phyloP scores from a whole-genome alignment of 2,329 filamentous ascomycete genomes.

The Aspergillus ochraceus region DNA sequence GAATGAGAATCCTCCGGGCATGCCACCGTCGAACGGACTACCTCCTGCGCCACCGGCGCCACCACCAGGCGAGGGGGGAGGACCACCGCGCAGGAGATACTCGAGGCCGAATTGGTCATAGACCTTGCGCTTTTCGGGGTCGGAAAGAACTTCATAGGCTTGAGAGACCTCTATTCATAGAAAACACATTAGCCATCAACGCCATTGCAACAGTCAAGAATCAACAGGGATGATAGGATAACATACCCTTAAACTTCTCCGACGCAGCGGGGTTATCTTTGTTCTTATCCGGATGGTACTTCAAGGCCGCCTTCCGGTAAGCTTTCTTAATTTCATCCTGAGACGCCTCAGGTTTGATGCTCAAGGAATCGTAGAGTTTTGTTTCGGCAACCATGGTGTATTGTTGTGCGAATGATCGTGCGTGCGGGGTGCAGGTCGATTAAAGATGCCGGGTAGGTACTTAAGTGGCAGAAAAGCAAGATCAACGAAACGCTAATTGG shows the following conservation, averaged over 20 bases:
- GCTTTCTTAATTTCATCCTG: constrained; percentile 98
- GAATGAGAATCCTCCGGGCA: constrained; percentile 54
- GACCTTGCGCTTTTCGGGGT: constrained; percentile 92
- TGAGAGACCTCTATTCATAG: constrained; percentile 73
- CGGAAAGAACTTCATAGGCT: constrained; percentile 96
- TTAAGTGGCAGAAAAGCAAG: background rate
- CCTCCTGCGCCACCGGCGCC: constrained; percentile 53
- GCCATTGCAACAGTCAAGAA: background rate
- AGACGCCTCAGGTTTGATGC: constrained; percentile 73
- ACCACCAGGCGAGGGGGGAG: constrained; percentile 63
- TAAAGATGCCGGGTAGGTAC: background rate
- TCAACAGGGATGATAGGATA: constrained; percentile 3
- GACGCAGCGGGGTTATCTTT: constrained; percentile 80
- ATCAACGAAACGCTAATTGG: constrained; percentile 11
- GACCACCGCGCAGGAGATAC: constrained; percentile 80
- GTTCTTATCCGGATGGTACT: constrained; percentile 98
- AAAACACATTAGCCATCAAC: background rate
- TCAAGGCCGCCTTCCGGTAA: constrained; percentile 78
- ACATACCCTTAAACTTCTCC: constrained; percentile 85
- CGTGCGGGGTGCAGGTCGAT: background rate
- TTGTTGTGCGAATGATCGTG: constrained; percentile 27
- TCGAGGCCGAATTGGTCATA: constrained; percentile 96
- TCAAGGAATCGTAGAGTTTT: constrained; percentile 87
- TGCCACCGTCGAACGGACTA: constrained; percentile 61
- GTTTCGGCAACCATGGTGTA: constrained; percentile 85